These are phyloP conservation scores for Coemansia sp. DNA, from an alignment of 192 early-diverging fungal genomes.

Conservation along the genomic window DNA sequence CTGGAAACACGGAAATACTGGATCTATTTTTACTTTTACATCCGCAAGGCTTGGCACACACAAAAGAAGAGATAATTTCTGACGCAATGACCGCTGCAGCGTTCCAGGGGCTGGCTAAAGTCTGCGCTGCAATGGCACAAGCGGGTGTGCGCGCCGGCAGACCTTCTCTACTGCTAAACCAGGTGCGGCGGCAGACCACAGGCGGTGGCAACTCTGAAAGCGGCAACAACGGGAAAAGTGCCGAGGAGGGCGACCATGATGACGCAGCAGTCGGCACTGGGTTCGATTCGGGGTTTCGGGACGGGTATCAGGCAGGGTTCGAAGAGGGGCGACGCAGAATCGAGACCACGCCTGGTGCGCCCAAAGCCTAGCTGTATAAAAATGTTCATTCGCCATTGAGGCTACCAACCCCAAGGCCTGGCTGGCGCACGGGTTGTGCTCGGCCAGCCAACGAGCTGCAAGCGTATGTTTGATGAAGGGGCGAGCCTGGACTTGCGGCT, in stretches of 20 bases:
- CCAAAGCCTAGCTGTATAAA: not conserved
- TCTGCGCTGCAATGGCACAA: not conserved
- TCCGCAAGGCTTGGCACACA: conserved; percentile 6
- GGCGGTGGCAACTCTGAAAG: not conserved
- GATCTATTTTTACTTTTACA: not conserved
- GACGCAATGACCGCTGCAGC: not conserved
- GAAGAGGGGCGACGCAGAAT: conserved; percentile 14
- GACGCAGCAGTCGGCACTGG: conserved; percentile 7
- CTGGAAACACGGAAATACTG: not conserved
- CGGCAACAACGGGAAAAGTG: not conserved
- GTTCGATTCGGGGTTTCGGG: conserved; percentile 48
- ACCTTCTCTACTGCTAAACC: not conserved
- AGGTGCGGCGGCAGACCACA: not conserved
- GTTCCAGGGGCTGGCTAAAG: not conserved
- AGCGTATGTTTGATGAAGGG: not conserved
- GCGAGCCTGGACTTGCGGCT: not conserved
- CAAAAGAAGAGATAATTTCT: not conserved
- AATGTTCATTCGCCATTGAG: too few relatives aligned
- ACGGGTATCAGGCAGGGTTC: conserved; percentile 44
- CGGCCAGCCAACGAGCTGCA: not conserved
- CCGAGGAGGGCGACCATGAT: not conserved
- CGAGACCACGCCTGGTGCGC: not conserved
- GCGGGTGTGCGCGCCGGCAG: not conserved
- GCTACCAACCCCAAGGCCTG: too few relatives aligned
- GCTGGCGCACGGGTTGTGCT: not conserved